Evolutionary conservation across 2,329 filamentous ascomycete species (phyloP).

Genomic region (Hypoxylon sp.): DNA sequence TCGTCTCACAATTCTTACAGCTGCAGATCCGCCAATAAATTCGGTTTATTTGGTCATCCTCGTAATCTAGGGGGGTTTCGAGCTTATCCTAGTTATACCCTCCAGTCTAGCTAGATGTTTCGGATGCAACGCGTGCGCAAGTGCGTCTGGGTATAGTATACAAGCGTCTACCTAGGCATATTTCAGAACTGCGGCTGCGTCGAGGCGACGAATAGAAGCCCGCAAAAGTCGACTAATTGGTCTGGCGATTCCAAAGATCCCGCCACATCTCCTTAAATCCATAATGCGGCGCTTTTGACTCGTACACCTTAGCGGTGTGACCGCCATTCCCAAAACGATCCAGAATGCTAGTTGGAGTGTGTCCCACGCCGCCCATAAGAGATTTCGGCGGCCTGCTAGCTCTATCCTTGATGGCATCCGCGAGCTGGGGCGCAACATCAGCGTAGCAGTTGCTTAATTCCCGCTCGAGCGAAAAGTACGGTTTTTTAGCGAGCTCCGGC

Average conservation of each 20-base stretch:
- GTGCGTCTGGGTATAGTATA: background rate
- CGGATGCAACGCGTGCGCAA: background rate
- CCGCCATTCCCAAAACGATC: constrained; percentile 68
- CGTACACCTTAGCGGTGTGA: constrained; percentile 72
- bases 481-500: constrained; percentile 90
- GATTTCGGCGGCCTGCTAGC: constrained; percentile 63
- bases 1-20: background rate
- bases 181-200: background rate
- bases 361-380: constrained; percentile 57
- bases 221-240: constrained; percentile 3
- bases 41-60: background rate
- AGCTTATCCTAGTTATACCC: background rate
- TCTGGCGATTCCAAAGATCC: constrained; percentile 70
- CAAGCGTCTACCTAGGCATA: background rate
- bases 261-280: constrained; percentile 91
- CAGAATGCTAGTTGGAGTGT: constrained; percentile 65
- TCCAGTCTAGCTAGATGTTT: constrained; percentile 5
- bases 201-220: background rate
- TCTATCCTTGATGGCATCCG: constrained; percentile 77
- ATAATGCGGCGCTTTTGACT: constrained; percentile 81
- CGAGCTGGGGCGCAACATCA: constrained; percentile 83
- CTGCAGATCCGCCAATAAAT: constrained; percentile 1
- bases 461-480: constrained; percentile 86
- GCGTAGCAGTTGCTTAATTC: constrained; percentile 86
- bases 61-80: background rate